Conservation (phyloP, 345 rosid species). For the Populus simonii region DNA sequence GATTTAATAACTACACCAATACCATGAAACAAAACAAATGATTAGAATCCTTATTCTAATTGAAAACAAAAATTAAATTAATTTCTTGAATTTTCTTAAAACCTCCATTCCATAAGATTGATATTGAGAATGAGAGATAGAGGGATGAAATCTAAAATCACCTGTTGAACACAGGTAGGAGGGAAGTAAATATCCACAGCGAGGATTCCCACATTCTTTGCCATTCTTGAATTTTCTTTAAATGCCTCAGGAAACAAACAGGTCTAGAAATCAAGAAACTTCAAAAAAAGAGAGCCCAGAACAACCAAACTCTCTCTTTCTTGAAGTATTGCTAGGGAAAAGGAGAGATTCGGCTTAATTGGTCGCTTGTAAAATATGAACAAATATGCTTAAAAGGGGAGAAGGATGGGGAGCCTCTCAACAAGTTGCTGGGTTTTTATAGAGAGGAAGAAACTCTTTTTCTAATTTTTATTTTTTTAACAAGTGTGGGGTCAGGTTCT, state of each 20-base stretch:
- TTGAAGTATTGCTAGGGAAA: not conserved
- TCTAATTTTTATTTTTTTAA: not conserved
- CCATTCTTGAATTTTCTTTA: constrained; percentile 37
- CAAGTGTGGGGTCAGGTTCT: not conserved
- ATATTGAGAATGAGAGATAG: not conserved
- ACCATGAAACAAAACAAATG: no score
- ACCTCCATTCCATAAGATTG: not conserved
- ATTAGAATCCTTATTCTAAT: not conserved
- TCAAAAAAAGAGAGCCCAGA: not conserved
- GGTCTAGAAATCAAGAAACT: not conserved
- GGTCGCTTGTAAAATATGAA: not conserved
- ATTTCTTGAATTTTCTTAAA: no score
- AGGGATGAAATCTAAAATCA: constrained; percentile 17
- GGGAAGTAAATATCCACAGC: constrained; percentile 98
- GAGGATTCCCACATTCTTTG: constrained; percentile 93
- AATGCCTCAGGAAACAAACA: not conserved
- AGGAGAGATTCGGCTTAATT: not conserved
- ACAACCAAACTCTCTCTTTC: not conserved
- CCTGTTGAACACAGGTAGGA: constrained; percentile 95
- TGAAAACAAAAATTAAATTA: no score
- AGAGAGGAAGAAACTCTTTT: not conserved
- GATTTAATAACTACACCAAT: no score
- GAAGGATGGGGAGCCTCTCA: not conserved
- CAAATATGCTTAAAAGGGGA: not conserved
- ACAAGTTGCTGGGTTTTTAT: not conserved